Base-by-base conservation (phyloP, 2,329 filamentous ascomycete genomes). In the Periconia macrospinosa region DNA sequence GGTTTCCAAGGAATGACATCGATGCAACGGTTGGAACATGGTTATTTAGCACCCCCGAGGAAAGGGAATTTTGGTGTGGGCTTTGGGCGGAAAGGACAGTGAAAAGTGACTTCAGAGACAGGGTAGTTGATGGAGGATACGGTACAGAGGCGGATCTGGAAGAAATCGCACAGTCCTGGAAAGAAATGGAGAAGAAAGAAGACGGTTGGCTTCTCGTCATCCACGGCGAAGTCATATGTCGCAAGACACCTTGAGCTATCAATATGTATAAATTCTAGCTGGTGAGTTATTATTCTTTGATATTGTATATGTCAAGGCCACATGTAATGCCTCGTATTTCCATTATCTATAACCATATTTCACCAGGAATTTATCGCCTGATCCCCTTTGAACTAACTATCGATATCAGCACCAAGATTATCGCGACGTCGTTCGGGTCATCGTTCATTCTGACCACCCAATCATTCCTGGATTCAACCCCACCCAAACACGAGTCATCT, bases 201-300 rank as follows among this genome's bases (percentile, higher is more conserved):
- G 76, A 78, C 53, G 77, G 72, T 3, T 75, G 69, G 66, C 75
- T 75, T 54, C 71, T 69, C 1, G 67, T 73, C 17, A 68, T 78
- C 61, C 71, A 78, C 61, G 77, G 76, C 2, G 72, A 80, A 58
- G 60, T 78, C 18, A 69, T 74, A 35, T 71, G 68, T 52, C 68
- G 66, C 52, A 64, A 70, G 37, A 57, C 56, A 47, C 60, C 57
- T 53, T 53, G 14, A 45, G 27, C 11, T 15, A 17, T 14, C 14
- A n/a, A n/a, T n/a, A n/a, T n/a, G 17, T 40, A 17, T 14, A 10
- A 10, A 40, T 40, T 40, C 35, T 40, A 17, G 35, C 14, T 40
- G 6, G 35, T 6, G 35, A 17, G 35, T 15, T 40, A 3, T 14
- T 14, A 3, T 14, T 14, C 14, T 40, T 40, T 14, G 3, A 13